Conservation (phyloP, 345 rosid species). For the Excoecaria agallocha region DNA sequence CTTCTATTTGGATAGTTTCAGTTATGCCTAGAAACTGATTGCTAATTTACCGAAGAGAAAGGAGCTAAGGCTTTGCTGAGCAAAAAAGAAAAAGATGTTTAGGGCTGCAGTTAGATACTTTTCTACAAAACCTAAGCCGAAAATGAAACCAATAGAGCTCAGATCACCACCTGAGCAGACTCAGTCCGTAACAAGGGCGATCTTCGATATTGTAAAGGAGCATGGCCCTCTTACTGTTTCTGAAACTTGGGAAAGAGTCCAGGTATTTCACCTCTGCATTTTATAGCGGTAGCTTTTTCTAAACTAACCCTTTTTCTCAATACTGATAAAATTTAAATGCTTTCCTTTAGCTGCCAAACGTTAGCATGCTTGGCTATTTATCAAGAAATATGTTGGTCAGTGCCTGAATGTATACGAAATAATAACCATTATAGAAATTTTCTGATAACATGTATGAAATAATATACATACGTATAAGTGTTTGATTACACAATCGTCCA, state of each 20-base stretch:
- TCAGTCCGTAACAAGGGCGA: conserved; percentile 68
- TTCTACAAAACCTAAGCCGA: conserved; percentile 69
- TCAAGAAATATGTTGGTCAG: neutral
- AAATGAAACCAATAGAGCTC: conserved; percentile 80
- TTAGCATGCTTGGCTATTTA: too few species aligned
- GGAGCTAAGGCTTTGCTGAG: neutral
- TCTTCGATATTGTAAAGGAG: conserved; percentile 77
- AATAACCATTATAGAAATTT: neutral
- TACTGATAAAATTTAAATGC: too few species aligned
- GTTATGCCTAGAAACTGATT: neutral
- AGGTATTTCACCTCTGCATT: too few species aligned
- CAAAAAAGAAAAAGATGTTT: conserved; percentile 25
- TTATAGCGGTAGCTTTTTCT: too few species aligned
- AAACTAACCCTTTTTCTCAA: too few species aligned
- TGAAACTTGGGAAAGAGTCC: conserved; percentile 43
- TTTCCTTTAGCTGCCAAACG: too few species aligned
- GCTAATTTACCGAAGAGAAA: neutral
- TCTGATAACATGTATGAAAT: too few species aligned
- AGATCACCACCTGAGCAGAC: conserved; percentile 80
- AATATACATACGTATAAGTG: neutral
- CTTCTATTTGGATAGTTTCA: neutral
- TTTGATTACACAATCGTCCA: neutral
- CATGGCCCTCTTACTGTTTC: conserved; percentile 83
- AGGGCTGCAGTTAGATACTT: conserved; percentile 45
- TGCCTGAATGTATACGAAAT: neutral